Evolutionary conservation across 306 rosid species (phyloP), one percentile per base, ranked within the genome.

Genomic region (Rosa chinensis): DNA sequence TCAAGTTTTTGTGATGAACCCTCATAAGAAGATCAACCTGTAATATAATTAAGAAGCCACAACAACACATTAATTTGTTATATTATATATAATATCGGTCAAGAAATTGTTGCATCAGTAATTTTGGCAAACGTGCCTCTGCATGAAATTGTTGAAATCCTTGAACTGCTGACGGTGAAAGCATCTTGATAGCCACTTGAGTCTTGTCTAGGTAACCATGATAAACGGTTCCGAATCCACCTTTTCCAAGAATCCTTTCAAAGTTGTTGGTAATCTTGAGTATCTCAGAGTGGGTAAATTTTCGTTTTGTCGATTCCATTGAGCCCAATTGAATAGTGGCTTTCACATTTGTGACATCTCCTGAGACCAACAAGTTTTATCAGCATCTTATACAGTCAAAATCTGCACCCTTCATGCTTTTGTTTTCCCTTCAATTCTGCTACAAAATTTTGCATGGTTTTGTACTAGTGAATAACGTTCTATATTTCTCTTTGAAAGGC

Each of bases 151-250:
- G 82, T 10, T 77, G 78, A 72, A 79, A 66, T 12, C 90, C 87
- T 70, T 75, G 87, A 8, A 43, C 70, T 53, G 90, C 39, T 56
- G 87, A 82, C 39, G 43, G 28, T 7, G 92, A 85, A 39, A 85
- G 86, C 73, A 86, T 81, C 82, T 89, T 89, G 23, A 85, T 78
- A 52, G 90, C 90, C 8, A 89, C 92, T 78, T 76, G 72, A 44
- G 84, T 81, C 16, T 73, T 70, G 21, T 83, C 87, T 17, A 84
- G 21, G 73, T 23, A 74, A 58, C 92, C 94, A 47, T 43, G 84
- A 52, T 86, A 88, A 43, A 90, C 91, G 9, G 83, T 78, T 74
- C 94, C 94, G 67, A 72, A 84, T 55, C 88, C 91, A 68, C 93
- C 93, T 76, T 79, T 82, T 3, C 93, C 93, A 35, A 87, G 63